These are phyloP conservation scores for Thuja plicata DNA, from an alignment of 83 land plant species.

Conservation along the genomic window DNA sequence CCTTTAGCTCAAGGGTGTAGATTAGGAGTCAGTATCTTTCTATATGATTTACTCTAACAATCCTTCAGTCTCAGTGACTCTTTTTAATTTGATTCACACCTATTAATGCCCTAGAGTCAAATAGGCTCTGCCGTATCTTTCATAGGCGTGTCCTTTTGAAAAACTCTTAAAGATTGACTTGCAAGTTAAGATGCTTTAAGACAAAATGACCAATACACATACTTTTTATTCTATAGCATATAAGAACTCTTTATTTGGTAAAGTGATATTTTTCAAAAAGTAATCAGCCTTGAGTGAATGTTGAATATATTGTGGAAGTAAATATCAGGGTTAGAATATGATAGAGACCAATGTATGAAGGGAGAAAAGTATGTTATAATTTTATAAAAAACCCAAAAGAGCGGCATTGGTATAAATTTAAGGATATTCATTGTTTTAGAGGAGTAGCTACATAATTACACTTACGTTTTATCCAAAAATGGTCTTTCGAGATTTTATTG, in stretches of 20 bases:
- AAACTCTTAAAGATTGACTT: neutral
- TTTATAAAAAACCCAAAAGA: neutral
- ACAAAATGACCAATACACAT: neutral
- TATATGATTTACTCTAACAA: neutral
- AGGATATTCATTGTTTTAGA: neutral
- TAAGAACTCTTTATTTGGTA: neutral
- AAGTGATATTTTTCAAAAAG: neutral
- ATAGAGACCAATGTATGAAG: too few species aligned
- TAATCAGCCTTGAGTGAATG: too few species aligned
- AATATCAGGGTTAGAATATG: neutral
- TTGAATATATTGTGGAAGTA: too few species aligned
- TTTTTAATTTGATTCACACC: too few species aligned
- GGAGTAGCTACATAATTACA: neutral
- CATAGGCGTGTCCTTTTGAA: neutral
- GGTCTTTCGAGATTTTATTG: neutral
- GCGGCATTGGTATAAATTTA: neutral
- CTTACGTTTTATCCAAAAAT: neutral
- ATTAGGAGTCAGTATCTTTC: neutral
- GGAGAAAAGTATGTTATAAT: neutral
- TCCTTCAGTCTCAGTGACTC: neutral
- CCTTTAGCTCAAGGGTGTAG: neutral
- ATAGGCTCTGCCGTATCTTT: neutral
- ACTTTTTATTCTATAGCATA: neutral
- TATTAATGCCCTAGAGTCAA: neutral
- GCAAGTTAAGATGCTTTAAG: neutral